Conservation (phyloP, 169 alveolate species). For the Blepharisma undulans region DNA sequence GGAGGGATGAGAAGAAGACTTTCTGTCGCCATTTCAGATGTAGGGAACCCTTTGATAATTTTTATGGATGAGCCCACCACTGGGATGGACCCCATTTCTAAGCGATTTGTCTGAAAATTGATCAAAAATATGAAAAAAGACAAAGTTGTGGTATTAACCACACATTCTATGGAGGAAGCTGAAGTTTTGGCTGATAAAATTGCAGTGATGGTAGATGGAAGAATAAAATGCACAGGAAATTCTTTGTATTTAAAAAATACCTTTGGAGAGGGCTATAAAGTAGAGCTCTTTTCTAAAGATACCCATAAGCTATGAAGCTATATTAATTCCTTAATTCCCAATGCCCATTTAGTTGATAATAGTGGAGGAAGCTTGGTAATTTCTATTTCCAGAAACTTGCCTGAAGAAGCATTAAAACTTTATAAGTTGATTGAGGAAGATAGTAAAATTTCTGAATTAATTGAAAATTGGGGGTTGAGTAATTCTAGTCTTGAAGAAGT, state of each 20-base stretch:
- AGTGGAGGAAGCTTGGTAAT: conserved; percentile 69
- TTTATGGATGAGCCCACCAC: conserved; percentile 81
- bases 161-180: conserved; percentile 88
- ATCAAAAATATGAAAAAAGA: conserved; percentile 68
- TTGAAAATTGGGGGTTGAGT: conserved; percentile 84
- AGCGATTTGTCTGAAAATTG: conserved; percentile 76
- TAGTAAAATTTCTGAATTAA: conserved; percentile 56
- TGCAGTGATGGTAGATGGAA: conserved; percentile 76
- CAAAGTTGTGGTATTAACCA: conserved; percentile 68
- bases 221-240: conserved; percentile 73
- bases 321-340: conserved; percentile 59
- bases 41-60: conserved; percentile 74
- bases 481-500: conserved; percentile 88
- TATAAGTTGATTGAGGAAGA: conserved; percentile 58
- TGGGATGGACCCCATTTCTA: conserved; percentile 82
- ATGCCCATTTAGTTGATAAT: conserved; percentile 60
- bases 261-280: conserved; percentile 78
- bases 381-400: conserved; percentile 42
- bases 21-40: conserved; percentile 79
- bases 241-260: conserved; percentile 69
- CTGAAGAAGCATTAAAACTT: conserved; percentile 51
- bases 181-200: conserved; percentile 77
- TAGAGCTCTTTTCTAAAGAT: conserved; percentile 63
- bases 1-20: conserved; percentile 91
- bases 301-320: conserved; percentile 62